Percentiles rank a stretch among this genome's conserved stretches.
Evolutionary conservation across 331 rosid species (phyloP).

Genomic region (Rhamnella rubrinervis): DNA sequence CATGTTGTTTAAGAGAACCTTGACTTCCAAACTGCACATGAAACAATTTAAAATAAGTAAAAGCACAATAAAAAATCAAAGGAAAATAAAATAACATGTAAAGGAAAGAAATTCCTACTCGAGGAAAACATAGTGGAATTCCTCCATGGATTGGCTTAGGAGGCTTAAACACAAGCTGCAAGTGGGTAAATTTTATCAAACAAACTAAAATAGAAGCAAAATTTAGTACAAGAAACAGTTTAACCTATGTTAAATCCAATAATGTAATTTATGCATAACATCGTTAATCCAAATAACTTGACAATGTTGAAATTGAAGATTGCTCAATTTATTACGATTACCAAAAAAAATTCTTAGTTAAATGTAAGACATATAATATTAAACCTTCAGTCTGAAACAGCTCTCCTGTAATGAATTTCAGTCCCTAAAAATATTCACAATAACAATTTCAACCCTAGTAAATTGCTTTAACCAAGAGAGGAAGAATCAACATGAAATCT

Average conservation of each 20-base stretch:
- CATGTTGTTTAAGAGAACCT: constrained; percentile 58
- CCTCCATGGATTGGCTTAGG: constrained; percentile 69
- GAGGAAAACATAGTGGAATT: constrained; percentile 70
- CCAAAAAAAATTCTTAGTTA: too few species aligned
- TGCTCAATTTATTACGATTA: too few species aligned
- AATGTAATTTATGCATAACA: background rate
- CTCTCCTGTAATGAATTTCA: too few species aligned
- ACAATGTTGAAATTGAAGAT: too few species aligned
- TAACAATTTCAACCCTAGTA: too few species aligned
- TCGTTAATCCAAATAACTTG: background rate
- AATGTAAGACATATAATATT: too few species aligned
- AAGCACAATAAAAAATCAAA: constrained; percentile 1
- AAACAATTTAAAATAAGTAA: background rate
- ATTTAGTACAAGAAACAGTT: background rate
- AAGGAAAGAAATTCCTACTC: constrained; percentile 36
- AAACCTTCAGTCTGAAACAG: too few species aligned
- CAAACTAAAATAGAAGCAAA: background rate
- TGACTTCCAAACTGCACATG: constrained; percentile 51
- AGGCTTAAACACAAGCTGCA: constrained; percentile 61
- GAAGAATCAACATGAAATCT: too few species aligned
- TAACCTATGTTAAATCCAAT: background rate
- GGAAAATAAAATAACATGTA: background rate
- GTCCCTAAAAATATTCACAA: too few species aligned
- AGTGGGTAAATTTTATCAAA: background rate
- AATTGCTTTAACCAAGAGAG: too few species aligned